phyloP scores from a whole-genome alignment of 2,329 filamentous ascomycete genomes.

The Aplosporella prunicola region DNA sequence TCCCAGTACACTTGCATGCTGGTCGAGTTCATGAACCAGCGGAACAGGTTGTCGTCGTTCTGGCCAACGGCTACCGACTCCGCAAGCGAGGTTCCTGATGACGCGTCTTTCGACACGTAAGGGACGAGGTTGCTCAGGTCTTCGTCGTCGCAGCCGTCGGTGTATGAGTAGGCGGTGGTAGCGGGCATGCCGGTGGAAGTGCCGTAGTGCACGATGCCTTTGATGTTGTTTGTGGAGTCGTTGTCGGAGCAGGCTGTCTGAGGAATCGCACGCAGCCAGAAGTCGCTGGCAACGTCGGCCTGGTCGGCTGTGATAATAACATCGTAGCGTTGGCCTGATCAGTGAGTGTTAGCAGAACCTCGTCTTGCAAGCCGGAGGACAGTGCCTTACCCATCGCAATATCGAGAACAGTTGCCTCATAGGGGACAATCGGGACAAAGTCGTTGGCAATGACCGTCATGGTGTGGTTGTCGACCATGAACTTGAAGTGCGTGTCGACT shows the following conservation, averaged over 20 bases:
- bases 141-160: conserved; percentile 7
- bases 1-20: conserved; percentile 28
- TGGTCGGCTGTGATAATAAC: conserved; percentile 29
- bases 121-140: conserved; percentile 24
- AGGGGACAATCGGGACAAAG: conserved; percentile 33
- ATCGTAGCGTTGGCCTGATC: conserved; percentile 32
- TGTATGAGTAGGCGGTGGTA: neutral
- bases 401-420: conserved; percentile 22
- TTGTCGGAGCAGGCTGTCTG: conserved; percentile 4
- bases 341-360: conserved; percentile 6
- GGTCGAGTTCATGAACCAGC: conserved; percentile 32
- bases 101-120: conserved; percentile 21
- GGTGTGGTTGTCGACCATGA: conserved; percentile 30
- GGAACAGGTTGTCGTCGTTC: conserved; percentile 20
- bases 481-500: conserved; percentile 23
- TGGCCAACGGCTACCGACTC: conserved; percentile 2
- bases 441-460: conserved; percentile 37
- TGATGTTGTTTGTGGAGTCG: conserved; percentile 6
- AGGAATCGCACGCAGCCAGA: conserved; percentile 10
- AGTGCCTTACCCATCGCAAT: conserved; percentile 21
- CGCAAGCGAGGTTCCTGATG: conserved; percentile 1
- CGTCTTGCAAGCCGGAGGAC: too few species aligned
- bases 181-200: neutral
- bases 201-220: conserved; percentile 6
- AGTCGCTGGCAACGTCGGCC: conserved; percentile 12